These are phyloP conservation scores for Monilinia fructicola DNA, from an alignment of 2,329 filamentous ascomycete species.

Conservation along the genomic window DNA sequence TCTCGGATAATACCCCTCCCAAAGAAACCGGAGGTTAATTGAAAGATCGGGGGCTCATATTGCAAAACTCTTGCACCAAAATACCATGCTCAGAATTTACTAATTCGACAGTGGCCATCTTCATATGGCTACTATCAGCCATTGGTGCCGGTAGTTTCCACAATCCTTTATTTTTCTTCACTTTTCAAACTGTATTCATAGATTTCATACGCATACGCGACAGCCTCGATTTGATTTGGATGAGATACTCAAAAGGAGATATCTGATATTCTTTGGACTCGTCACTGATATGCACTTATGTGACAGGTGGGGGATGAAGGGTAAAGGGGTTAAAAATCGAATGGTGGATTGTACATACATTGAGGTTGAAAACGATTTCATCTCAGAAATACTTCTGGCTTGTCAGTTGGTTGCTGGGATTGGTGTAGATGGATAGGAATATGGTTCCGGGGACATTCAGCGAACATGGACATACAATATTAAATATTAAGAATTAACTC, in stretches of 20 bases:
- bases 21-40: conserved; percentile 14
- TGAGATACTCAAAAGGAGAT: conserved; percentile 17
- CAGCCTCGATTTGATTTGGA: conserved; percentile 6
- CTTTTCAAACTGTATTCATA: conserved; percentile 22
- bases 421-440: conserved; percentile 17
- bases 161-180: background rate
- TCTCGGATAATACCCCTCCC: conserved; percentile 20
- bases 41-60: conserved; percentile 2
- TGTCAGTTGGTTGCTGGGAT: conserved; percentile 13
- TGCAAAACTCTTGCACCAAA: background rate
- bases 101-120: background rate
- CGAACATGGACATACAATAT: conserved; percentile 15
- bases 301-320: background rate
- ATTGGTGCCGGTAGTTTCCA: background rate
- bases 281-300: conserved; percentile 10
- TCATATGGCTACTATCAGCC: background rate
- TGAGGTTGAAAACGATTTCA: conserved; percentile 1
- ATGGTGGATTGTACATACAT: conserved; percentile 17
- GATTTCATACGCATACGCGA: conserved; percentile 21
- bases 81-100: conserved; percentile 1
- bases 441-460: conserved; percentile 1
- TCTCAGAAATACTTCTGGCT: conserved; percentile 8
- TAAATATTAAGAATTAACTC: conserved; percentile 7
- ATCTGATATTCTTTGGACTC: background rate
- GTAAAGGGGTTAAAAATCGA: conserved; percentile 1